These are phyloP conservation scores for Ophiocordyceps camponoti-leonardi DNA, from an alignment of 2,329 filamentous ascomycete genomes.

Conservation along the genomic window DNA sequence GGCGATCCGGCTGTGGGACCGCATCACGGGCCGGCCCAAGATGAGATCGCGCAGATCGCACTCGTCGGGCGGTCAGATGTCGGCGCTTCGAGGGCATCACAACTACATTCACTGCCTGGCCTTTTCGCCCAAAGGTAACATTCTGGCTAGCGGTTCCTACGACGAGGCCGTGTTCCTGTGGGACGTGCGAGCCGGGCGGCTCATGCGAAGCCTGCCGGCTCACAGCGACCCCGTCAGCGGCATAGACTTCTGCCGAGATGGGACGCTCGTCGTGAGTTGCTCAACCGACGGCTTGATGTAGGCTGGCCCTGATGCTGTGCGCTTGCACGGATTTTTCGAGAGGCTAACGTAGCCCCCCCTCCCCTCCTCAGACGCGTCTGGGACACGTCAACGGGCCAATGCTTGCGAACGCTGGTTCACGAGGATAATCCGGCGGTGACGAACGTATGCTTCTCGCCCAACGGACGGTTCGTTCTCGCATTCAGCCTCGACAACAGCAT, in stretches of 20 bases:
- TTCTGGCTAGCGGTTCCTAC: slow-evolving; percentile 86
- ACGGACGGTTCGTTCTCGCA: slow-evolving; percentile 82
- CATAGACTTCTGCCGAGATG: slow-evolving; percentile 84
- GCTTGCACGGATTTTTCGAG: neutral
- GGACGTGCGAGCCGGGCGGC: slow-evolving; percentile 75
- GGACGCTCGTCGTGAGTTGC: slow-evolving; percentile 81
- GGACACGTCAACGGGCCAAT: slow-evolving; percentile 92
- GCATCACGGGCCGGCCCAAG: slow-evolving; percentile 40
- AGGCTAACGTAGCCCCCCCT: neutral
- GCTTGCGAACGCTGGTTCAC: slow-evolving; percentile 83
- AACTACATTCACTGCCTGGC: slow-evolving; percentile 92
- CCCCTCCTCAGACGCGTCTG: slow-evolving; percentile 55
- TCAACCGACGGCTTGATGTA: slow-evolving; percentile 79
- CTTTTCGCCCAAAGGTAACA: slow-evolving; percentile 96
- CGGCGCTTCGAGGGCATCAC: slow-evolving; percentile 67
- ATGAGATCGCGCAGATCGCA: slow-evolving; percentile 22
- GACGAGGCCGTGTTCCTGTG: slow-evolving; percentile 95
- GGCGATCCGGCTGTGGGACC: slow-evolving; percentile 82
- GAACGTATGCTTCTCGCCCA: slow-evolving; percentile 81
- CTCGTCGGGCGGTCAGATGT: slow-evolving; percentile 22
- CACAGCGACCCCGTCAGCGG: slow-evolving; percentile 90
- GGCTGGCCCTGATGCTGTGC: slow-evolving; percentile 10
- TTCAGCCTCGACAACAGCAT: slow-evolving; percentile 84
- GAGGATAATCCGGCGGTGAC: slow-evolving; percentile 88
- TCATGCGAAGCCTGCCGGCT: slow-evolving; percentile 83